These are phyloP conservation scores for Cryphonectria naterciae DNA, from an alignment of 2,329 filamentous ascomycete genomes.

Conservation along the genomic window DNA sequence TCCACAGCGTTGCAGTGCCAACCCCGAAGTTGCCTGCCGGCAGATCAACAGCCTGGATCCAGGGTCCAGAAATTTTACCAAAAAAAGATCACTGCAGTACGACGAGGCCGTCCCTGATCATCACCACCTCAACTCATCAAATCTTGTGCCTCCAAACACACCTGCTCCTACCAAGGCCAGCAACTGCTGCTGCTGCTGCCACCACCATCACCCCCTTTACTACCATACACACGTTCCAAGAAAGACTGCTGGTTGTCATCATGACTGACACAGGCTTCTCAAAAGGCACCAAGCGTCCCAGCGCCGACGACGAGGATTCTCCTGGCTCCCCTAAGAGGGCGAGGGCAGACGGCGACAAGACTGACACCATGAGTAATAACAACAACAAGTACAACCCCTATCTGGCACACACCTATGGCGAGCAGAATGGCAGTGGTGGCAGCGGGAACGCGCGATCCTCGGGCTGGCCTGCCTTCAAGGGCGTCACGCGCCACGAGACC, in stretches of 20 bases:
- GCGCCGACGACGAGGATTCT: slow-evolving; percentile 47
- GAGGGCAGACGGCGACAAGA: slow-evolving; percentile 32
- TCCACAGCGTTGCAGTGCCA: background rate
- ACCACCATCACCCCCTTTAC: background rate
- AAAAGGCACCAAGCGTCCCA: slow-evolving; percentile 49
- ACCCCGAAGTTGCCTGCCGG: slow-evolving; percentile 4
- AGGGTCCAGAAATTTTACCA: slow-evolving; percentile 23
- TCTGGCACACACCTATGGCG: slow-evolving; percentile 80
- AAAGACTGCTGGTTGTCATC: slow-evolving; percentile 17
- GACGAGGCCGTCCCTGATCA: slow-evolving; percentile 2
- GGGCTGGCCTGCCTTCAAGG: slow-evolving; percentile 56
- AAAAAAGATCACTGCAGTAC: background rate
- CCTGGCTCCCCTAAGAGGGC: slow-evolving; percentile 38
- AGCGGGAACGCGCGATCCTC: slow-evolving; percentile 33
- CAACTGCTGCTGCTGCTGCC: background rate
- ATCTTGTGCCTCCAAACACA: background rate
- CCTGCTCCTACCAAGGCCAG: background rate
- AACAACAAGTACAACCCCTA: slow-evolving; percentile 71
- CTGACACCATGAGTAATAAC: slow-evolving; percentile 25
- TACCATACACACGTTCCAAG: background rate
- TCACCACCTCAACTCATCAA: background rate
- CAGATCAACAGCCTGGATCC: background rate
- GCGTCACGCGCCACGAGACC: slow-evolving; percentile 77
- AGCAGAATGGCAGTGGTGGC: slow-evolving; percentile 41
- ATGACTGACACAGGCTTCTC: slow-evolving; percentile 44